Evolutionary conservation across 1,284 basidiomycete genomes (phyloP), one percentile per base, ranked within the genome.

Genomic region (Mycena citricolor): DNA sequence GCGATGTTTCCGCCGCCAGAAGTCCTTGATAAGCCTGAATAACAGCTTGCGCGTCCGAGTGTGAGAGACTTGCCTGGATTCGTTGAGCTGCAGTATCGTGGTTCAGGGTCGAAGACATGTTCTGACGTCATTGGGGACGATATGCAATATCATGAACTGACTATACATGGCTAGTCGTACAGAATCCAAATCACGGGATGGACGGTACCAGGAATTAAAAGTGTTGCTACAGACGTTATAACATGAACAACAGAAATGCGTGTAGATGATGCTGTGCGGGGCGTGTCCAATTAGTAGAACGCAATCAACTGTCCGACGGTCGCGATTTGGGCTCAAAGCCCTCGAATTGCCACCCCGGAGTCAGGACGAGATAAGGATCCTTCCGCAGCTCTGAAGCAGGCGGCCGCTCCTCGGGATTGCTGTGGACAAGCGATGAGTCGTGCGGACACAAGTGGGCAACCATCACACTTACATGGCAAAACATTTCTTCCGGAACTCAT

Each of bases 401-500:
- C 1, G 95, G 93, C 24, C 97, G 83, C 49, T 87, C 77, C 35
- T 86, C 83, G 4, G 95, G 92, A 60, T 97, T 86, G 54, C 90
- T 91, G 51, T 30, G 46, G 49, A 38, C 33, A 36, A 24, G 30
- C 13, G 51, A 47, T 57, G 20, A 56, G 47, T 14, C 47, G 40
- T 5, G 35, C 39, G 13, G 30, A 34, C 32, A 19, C 44, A 31
- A 14, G 25, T 36, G 34, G 22, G 37, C 35, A 25, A 19, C 39
- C 42, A 44, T 11, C 16, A 39, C 1, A 68, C 86, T 57, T 59
- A 90, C 90, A 91, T 86, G 7, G 90, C 86, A 60, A 99, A 94
- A 66, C 97, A 98, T 61, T 83, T 83, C 55, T 77, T 74, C 54
- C 95, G 76, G 64, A 99, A 98, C 61, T 95, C 89, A 49, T 88